Base-by-base conservation (phyloP, 108 stramenopile genomes). In the Cyclotella kingstonii region DNA sequence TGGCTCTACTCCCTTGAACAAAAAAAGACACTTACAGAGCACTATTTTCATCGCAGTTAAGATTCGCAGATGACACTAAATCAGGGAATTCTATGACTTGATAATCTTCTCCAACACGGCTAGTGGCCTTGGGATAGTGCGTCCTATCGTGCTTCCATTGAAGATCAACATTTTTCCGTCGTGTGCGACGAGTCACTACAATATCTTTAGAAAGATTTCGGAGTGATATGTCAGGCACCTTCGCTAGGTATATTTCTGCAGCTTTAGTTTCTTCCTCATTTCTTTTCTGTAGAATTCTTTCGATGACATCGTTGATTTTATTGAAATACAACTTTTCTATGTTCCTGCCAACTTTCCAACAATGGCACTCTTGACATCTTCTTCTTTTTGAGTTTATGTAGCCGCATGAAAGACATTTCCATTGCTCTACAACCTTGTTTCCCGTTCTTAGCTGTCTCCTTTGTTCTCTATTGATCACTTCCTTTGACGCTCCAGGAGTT, bases 111-210 rank as follows among this genome's bases (percentile, higher is more conserved):
- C 89, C 89, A 23, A 90, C 64, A 42, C 75, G 77, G 59, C 85
- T 86, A 5, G 72, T 39, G n/a, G 57, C 46, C 44, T 80, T 83
- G 42, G 81, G 81, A 57, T 62, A 90, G 51, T 78, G 42, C 12
- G 51, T 57, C 4, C 89, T 64, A 8, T 81, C 71, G 47, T 83
- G 61, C 56, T 89, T 89, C 88, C 88, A 89, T 30, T 81, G 78
- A 4, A 80, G 29, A 47, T 54, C 35, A 48, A 61, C 34, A 0
- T 27, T 73, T 33, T 42, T 36, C 36, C 43, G 71, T 29, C 48
- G 51, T 22, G 33, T 46, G 54, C 54, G 60, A 29, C 41, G 52
- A 25, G 54, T 22, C 3, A 35, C 29, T 7, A 15, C 27, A 8
- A 27, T 35, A 23, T 50, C n/a, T 26, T 58, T 50, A 31, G 31